phyloP scores from a whole-genome alignment of 108 stramenopile genomes.

The Craspedostauros australis region DNA sequence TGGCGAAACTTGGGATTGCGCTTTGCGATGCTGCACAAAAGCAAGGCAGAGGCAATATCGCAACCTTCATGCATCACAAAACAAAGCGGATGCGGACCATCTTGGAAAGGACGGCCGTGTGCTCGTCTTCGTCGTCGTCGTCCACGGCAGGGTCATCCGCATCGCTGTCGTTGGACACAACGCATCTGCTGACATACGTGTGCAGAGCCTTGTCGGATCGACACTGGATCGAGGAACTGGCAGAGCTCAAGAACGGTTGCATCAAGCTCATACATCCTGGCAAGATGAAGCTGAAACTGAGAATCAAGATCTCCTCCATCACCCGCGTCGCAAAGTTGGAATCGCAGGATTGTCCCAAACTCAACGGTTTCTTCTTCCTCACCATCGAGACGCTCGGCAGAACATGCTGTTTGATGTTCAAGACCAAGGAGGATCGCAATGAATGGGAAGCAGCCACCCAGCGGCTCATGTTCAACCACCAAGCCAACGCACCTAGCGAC shows the following conservation, averaged over 20 bases:
- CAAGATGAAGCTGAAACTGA: constrained; percentile 24
- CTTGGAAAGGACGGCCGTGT: too few relatives aligned
- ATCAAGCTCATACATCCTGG: constrained; percentile 47
- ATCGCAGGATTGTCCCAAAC: constrained; percentile 14
- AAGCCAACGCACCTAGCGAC: background rate
- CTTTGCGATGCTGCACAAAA: constrained; percentile 8
- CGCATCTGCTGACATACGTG: constrained; percentile 16
- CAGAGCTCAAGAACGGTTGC: constrained; percentile 12
- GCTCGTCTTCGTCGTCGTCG: background rate
- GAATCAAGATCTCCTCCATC: constrained; percentile 28
- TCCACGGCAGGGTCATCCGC: constrained; percentile 4
- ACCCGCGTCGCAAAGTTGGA: constrained; percentile 16
- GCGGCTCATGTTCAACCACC: background rate
- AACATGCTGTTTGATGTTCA: constrained; percentile 53
- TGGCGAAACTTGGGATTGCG: constrained; percentile 25
- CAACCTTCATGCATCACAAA: too few relatives aligned
- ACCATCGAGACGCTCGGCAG: constrained; percentile 48
- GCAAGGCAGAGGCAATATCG: too few relatives aligned
- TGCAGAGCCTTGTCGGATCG: constrained; percentile 57
- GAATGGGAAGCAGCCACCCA: constrained; percentile 15
- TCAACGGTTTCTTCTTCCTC: constrained; percentile 33
- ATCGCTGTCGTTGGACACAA: too few relatives aligned
- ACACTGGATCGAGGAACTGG: constrained; percentile 66
- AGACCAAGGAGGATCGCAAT: constrained; percentile 15
- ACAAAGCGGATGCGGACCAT: too few relatives aligned